Evolutionary conservation across 116 monocot genomes (phyloP).

Genomic region (Phalaenopsis hybrid): DNA sequence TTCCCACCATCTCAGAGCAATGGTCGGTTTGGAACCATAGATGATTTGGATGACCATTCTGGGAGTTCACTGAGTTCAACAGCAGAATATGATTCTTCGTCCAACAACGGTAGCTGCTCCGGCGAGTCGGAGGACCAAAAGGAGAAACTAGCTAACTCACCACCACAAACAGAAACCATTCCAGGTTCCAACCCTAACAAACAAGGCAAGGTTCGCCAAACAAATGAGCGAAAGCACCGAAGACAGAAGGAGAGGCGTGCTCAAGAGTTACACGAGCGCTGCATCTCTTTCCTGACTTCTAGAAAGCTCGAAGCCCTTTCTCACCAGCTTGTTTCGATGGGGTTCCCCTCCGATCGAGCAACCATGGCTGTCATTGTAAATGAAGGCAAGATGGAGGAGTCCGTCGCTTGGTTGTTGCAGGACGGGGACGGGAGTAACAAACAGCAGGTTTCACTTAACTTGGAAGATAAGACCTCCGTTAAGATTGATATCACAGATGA

Average conservation of each 20-base stretch:
- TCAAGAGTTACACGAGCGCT: conserved; percentile 70
- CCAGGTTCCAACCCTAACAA: conserved; percentile 71
- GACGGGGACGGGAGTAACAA: conserved; percentile 45
- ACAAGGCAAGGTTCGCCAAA: conserved; percentile 81
- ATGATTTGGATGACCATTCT: conserved; percentile 51
- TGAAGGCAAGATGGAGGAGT: conserved; percentile 71
- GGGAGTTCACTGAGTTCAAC: conserved; percentile 37
- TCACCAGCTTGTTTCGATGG: conserved; percentile 75
- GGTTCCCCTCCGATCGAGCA: conserved; percentile 63
- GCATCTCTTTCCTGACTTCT: conserved; percentile 59
- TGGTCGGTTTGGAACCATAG: conserved; percentile 28
- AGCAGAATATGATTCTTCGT: conserved; percentile 49
- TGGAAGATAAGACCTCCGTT: conserved; percentile 27
- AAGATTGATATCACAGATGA: conserved; percentile 83
- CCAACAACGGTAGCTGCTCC: conserved; percentile 57
- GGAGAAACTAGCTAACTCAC: conserved; percentile 11
- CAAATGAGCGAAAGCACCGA: conserved; percentile 93
- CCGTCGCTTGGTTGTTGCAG: conserved; percentile 76
- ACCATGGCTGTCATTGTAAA: conserved; percentile 74
- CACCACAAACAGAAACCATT: conserved; percentile 28
- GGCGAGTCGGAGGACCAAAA: conserved; percentile 68
- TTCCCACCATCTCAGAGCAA: conserved; percentile 16
- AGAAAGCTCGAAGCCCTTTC: conserved; percentile 67
- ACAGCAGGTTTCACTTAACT: conserved; percentile 23
- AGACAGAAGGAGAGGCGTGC: conserved; percentile 77